A percentile compares a stretch with the other conserved stretches of the same genome.
These are phyloP conservation scores for Ogataea chonburiensis DNA, from an alignment of 805 yeast genomes.

Conservation along the genomic window DNA sequence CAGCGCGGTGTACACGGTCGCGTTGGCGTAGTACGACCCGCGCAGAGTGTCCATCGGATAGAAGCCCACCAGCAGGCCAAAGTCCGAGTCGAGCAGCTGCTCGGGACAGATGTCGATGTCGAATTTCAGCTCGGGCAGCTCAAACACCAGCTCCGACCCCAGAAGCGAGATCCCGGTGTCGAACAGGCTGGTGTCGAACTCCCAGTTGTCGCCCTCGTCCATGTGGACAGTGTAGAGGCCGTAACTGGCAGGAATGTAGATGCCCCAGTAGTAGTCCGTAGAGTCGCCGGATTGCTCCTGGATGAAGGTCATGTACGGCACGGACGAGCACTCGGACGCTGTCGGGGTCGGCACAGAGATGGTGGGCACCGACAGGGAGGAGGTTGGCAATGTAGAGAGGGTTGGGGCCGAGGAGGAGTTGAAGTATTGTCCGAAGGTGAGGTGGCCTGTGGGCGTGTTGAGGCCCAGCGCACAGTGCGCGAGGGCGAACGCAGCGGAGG, in stretches of 20 bases:
- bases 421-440: not conserved
- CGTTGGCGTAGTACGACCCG: slow-evolving; percentile 4
- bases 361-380: slow-evolving; percentile 2
- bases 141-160: not conserved
- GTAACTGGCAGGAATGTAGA: slow-evolving; percentile 9
- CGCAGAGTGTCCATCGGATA: slow-evolving; percentile 1
- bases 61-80: slow-evolving; percentile 2
- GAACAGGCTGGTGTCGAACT: slow-evolving; percentile 3
- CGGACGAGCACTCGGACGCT: slow-evolving; percentile 1
- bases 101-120: slow-evolving; percentile 1
- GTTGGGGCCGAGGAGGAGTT: not conserved
- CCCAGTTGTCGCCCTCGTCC: slow-evolving; percentile 10
- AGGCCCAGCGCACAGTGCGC: slow-evolving; percentile 2
- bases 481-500: slow-evolving; percentile 3
- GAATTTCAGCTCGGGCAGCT: not conserved
- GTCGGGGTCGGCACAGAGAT: not conserved
- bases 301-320: slow-evolving; percentile 5
- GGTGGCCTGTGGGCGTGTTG: not conserved
- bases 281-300: not conserved
- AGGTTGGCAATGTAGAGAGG: not conserved
- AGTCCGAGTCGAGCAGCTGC: slow-evolving; percentile 1
- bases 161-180: not conserved
- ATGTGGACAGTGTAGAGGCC: slow-evolving; percentile 7
- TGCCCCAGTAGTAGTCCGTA: slow-evolving; percentile 8
- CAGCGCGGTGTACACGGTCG: slow-evolving; percentile 2